These are phyloP conservation scores for Trichoderma afroharzianum DNA, from an alignment of 2,329 filamentous ascomycete species.

Conservation along the genomic window DNA sequence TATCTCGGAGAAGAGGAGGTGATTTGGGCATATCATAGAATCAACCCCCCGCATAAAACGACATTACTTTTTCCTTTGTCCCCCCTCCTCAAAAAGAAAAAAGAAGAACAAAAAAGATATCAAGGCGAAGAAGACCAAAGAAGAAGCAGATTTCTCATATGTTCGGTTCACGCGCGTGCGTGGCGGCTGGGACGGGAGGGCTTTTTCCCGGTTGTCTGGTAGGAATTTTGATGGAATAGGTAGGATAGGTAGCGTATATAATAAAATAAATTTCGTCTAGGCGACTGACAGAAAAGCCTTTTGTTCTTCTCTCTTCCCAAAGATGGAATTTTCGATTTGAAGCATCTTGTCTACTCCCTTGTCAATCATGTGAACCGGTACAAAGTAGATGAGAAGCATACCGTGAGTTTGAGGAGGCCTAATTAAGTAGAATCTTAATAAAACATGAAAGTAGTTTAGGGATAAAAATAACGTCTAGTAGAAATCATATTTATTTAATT, in stretches of 20 bases:
- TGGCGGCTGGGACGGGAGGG: not conserved
- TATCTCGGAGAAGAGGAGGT: not conserved
- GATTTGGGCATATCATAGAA: slow-evolving; percentile 8
- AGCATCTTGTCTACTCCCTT: not conserved
- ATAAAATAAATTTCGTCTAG: not conserved
- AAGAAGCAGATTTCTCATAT: not conserved
- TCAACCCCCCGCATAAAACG: not conserved
- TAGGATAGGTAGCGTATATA: slow-evolving; percentile 15
- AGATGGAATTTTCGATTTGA: not conserved
- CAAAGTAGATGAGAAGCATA: too few relatives aligned
- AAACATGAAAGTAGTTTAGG: not conserved
- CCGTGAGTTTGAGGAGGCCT: too few relatives aligned
- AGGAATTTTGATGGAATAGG: slow-evolving; percentile 3
- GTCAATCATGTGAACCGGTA: not conserved
- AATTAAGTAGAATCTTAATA: too few relatives aligned
- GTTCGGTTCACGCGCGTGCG: not conserved
- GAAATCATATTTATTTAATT: not conserved
- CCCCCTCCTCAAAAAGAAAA: too few relatives aligned
- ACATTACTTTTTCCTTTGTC: not conserved
- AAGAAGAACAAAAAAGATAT: not conserved
- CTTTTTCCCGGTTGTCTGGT: not conserved
- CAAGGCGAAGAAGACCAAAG: not conserved
- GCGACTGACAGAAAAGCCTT: not conserved
- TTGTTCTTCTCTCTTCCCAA: not conserved
- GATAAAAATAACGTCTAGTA: not conserved